A percentile compares a stretch with the other conserved stretches of the same genome.
Evolutionary conservation across 768 basidiomycete genomes (phyloP).

Genomic region (Dictyophora rubrovolvata): DNA sequence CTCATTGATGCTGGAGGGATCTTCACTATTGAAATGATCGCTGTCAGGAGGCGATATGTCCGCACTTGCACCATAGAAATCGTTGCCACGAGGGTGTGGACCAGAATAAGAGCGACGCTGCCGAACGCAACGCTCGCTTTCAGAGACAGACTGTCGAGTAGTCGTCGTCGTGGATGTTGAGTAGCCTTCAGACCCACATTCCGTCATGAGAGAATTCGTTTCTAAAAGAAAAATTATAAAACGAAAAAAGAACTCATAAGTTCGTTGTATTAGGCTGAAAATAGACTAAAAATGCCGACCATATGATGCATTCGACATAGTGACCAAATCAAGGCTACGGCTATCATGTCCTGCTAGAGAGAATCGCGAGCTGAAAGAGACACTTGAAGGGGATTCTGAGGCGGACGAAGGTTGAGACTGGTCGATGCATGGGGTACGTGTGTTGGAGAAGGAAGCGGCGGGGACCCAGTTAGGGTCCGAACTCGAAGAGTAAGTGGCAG

Average conservation of each 20-base stretch:
- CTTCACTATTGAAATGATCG: not conserved
- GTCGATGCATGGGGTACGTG: slow-evolving; percentile 3
- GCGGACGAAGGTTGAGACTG: not conserved
- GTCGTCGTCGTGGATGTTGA: slow-evolving; percentile 41
- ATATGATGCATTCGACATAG: slow-evolving; percentile 2
- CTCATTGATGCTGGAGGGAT: not conserved
- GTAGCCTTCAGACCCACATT: not conserved
- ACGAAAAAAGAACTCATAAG: not conserved
- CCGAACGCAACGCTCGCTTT: slow-evolving; percentile 15
- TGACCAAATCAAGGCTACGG: not conserved
- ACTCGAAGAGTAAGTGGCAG: not conserved
- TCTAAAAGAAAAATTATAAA: not conserved
- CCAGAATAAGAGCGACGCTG: slow-evolving; percentile 38
- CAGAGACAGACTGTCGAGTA: not conserved
- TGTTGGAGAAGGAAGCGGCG: not conserved
- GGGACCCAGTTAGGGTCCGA: slow-evolving; percentile 2
- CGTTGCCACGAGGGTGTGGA: slow-evolving; percentile 30
- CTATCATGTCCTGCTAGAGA: not conserved
- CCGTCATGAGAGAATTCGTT: not conserved
- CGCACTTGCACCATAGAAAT: slow-evolving; percentile 3
- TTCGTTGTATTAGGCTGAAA: not conserved
- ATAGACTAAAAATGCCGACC: slow-evolving; percentile 1
- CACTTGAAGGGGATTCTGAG: slow-evolving; percentile 1
- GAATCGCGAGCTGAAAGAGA: not conserved
- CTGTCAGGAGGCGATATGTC: not conserved